Percentiles rank a stretch among this genome's conserved stretches.
Evolutionary conservation across 495 filamentous ascomycete genomes (phyloP).

Genomic region (Penicillium salamii): DNA sequence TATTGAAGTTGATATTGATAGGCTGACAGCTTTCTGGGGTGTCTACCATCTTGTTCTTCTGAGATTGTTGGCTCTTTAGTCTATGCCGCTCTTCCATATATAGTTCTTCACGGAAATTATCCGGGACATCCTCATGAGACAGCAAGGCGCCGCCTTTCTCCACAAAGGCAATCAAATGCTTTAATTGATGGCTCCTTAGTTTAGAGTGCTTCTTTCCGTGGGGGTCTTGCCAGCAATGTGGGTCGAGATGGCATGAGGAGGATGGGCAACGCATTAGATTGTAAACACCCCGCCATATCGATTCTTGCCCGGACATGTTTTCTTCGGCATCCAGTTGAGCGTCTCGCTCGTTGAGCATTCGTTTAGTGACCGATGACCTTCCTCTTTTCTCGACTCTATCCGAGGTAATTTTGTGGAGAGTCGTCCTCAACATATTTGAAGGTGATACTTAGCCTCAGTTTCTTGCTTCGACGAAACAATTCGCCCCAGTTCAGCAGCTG

Average conservation of each 20-base stretch:
- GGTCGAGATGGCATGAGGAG: neutral
- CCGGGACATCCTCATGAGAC: constrained; percentile 17
- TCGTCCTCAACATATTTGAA: constrained; percentile 15
- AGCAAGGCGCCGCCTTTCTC: constrained; percentile 10
- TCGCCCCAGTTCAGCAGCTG: constrained; percentile 14
- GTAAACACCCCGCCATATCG: constrained; percentile 3
- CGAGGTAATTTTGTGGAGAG: neutral
- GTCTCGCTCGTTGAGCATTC: constrained; percentile 16
- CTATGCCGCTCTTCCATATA: constrained; percentile 2
- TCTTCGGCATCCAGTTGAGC: constrained; percentile 19
- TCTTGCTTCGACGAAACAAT: constrained; percentile 7
- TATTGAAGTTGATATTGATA: constrained; percentile 6
- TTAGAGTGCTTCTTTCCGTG: constrained; percentile 15
- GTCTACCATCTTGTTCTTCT: neutral
- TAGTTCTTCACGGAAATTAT: constrained; percentile 3
- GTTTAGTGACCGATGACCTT: constrained; percentile 9
- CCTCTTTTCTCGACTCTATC: constrained; percentile 14
- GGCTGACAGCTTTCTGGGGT: neutral
- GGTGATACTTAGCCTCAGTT: constrained; percentile 13
- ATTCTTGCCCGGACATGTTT: constrained; percentile 12
- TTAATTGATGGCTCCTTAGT: constrained; percentile 15
- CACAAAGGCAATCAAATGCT: constrained; percentile 14
- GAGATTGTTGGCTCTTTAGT: neutral
- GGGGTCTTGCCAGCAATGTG: constrained; percentile 12
- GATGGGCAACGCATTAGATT: constrained; percentile 2